Evolutionary conservation across 2,329 filamentous ascomycete genomes (phyloP), one percentile per base, ranked within the genome.

Genomic region (Thermothelomyces thermophilus): DNA sequence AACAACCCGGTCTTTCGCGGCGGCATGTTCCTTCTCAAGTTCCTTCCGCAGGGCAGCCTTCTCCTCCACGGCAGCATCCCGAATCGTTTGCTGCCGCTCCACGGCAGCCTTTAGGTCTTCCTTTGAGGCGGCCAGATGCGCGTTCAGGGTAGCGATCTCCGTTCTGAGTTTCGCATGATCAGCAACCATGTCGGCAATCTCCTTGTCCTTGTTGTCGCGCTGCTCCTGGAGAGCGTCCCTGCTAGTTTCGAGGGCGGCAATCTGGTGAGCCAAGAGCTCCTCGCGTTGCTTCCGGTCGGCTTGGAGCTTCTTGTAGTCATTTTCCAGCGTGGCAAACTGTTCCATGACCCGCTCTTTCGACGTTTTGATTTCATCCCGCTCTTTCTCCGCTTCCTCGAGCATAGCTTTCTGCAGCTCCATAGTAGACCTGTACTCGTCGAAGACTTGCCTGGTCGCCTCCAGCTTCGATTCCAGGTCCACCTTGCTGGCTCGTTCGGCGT

Each of bases 401-500:
- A 66, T 59, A 49, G 61, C 59, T 45, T 65, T 62, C 45, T 68
- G 66, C 48, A 68, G 61, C 39, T 65, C 62, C 24, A 67, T 60
- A 36, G 67, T 66, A 42, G 61, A 59, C n/a, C 62, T 57, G 58
- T 63, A 64, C 44, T 69, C 65, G 30, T 68, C 66, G 36, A 59
- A 47, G 16, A 58, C 50, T 31, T 60, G 43, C 43, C 60, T 59
- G 41, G 67, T 63, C 33, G 63, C 58, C 34, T 66, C 58, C 24
- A 65, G 67, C 57, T 66, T 65, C 50, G 14, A 43, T 36, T 59
- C 53, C 2, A 61, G 50, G 11, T 56, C 58, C 13, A 26, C 43
- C 36, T 57, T 57, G 47, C n/a, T 40, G 31, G 54, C 52, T 10
- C 58, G 55, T 44, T 60, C 58, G 31, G 46, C 45, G 24, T 60